These are phyloP conservation scores for Heliamphora exappendiculata DNA, from an alignment of 148 eudicot species.

Conservation along the genomic window DNA sequence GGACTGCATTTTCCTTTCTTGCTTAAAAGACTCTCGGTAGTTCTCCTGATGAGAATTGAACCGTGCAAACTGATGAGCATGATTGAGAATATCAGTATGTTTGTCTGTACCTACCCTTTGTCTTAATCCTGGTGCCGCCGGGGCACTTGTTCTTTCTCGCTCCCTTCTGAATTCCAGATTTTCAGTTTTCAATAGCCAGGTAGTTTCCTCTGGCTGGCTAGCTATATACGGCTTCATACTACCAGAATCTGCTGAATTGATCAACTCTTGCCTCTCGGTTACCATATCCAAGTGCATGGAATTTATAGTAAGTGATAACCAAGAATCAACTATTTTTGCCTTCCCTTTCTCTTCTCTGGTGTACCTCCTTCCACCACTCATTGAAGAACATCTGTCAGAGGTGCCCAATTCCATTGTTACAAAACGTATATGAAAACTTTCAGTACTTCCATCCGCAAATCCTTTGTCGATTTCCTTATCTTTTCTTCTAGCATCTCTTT, in stretches of 20 bases:
- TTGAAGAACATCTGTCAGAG: conserved; percentile 11
- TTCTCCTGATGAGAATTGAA: background rate
- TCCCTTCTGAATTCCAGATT: background rate
- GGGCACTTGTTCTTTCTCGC: background rate
- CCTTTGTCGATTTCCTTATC: conserved; percentile 6
- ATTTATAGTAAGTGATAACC: conserved; percentile 15
- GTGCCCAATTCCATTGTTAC: background rate
- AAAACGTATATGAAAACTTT: background rate
- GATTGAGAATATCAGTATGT: background rate
- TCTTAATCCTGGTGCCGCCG: background rate
- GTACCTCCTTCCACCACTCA: conserved; percentile 13
- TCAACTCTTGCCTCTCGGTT: background rate
- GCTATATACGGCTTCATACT: background rate
- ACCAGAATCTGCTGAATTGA: background rate
- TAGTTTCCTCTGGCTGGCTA: background rate
- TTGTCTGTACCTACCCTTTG: background rate
- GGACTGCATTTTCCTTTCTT: background rate
- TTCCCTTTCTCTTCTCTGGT: conserved; percentile 27
- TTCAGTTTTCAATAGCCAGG: background rate
- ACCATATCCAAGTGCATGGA: background rate
- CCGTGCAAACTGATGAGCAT: conserved; percentile 15
- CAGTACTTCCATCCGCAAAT: background rate
- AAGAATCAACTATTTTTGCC: conserved; percentile 14
- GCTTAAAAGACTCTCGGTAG: conserved; percentile 1
- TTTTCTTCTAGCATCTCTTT: too few species aligned